Conservation (phyloP, 2,329 filamentous ascomycete genomes). For the Aspergillus costaricaensis region DNA sequence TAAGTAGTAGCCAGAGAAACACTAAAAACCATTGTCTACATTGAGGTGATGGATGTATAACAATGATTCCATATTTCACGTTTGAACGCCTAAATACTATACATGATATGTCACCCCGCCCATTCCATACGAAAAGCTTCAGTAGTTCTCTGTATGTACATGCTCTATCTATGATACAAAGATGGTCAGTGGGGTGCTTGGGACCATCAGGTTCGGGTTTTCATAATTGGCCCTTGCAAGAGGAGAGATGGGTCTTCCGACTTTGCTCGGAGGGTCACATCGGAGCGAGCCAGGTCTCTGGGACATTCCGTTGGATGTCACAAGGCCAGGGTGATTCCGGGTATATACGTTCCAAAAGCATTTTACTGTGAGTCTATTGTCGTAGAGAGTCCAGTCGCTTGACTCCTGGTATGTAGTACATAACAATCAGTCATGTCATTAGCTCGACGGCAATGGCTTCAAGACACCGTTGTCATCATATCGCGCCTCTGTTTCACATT, state of each 20-base stretch:
- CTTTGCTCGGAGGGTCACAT: neutral
- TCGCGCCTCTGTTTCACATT: conserved; percentile 65
- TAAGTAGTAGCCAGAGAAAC: neutral
- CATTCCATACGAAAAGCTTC: neutral
- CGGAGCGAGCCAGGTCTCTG: neutral
- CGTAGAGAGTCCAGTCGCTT: neutral
- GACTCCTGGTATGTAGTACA: neutral
- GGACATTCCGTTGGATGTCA: neutral
- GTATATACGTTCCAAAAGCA: neutral
- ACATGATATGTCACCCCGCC: neutral
- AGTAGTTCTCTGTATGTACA: conserved; percentile 5
- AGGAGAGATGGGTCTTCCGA: neutral
- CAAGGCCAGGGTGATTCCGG: neutral
- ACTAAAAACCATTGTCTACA: too few species aligned
- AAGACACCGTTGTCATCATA: conserved; percentile 80
- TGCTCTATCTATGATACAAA: conserved; percentile 12
- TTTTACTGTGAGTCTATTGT: neutral
- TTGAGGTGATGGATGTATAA: neutral
- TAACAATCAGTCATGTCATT: neutral
- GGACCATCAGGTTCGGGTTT: neutral
- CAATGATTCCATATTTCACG: too few species aligned
- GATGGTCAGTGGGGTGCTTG: neutral
- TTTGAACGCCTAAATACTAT: neutral
- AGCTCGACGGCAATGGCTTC: conserved; percentile 52
- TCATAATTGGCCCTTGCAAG: neutral